Evolutionary conservation across 305 asterid genomes (phyloP), one percentile per base, ranked within the genome.

Genomic region (Caryopteris hybrid): DNA sequence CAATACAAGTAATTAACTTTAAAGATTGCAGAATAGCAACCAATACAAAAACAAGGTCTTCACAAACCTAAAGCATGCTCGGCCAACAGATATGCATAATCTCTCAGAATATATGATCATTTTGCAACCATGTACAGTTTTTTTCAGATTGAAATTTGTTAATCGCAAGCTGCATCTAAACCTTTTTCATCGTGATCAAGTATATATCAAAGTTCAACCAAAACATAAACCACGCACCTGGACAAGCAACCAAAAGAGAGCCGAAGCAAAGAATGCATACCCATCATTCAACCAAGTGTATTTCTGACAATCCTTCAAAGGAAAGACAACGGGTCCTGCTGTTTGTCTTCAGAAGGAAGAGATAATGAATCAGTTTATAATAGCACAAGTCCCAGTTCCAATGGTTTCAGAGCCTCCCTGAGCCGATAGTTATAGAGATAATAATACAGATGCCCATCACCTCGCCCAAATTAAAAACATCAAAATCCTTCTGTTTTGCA

Each of bases 361-460:
- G 31, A 14, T 14, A 9, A 58, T 21, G 36, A 1, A 48, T 14
- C 25, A 39, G 61, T 52, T 67, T 66, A 74, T 13, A 79, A 29
- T 43, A 79, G 38, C 60, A 79, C 70, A 1, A 71, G 78, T 18
- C 83, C 80, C 5, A 75, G 77, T 45, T 79, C 75, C 5, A 75
- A 61, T 16, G 80, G 75, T 29, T 56, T 61, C 38, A 74, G 41
- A 22, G 74, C 53, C 46, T 58, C 61, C 25, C 68, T 71, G 11
- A 78, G 69, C 68, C 83, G 74, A 66, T 78, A 78, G 69, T 78
- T 78, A 57, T 78, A 78, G 17, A 78, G 79, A 61, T 78, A 78
- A 55, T 78, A 74, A 39, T 66, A 71, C 48, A 74, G 65, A 6
- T 74, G 76, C 46, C 83, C 79, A 52, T 78, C 79, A 12, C 83